Evolutionary conservation across 495 filamentous ascomycete species (phyloP), one percentile per base, ranked within the genome.

Genomic region (Penicillium bialowiezense): DNA sequence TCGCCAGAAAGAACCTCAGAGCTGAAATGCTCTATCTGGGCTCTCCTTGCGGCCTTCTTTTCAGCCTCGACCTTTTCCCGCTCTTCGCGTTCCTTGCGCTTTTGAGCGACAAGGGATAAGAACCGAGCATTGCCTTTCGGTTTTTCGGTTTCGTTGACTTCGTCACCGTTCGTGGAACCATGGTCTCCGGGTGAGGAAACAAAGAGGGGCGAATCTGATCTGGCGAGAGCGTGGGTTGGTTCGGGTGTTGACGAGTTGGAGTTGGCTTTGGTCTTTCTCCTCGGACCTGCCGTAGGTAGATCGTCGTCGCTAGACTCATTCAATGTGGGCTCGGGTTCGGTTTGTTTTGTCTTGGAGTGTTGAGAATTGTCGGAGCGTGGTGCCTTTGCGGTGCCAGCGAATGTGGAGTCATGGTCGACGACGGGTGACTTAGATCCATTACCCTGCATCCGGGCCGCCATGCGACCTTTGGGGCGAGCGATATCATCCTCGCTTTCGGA

Each of bases 381-480:
- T 3, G 43, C 54, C 39, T 67, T 71, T 24, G 63, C 64, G 12
- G 70, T 49, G n/a, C n/a, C n/a, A n/a, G n/a, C n/a, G n/a, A n/a
- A n/a, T n/a, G n/a, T n/a, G n/a, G n/a, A n/a, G n/a, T n/a, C n/a
- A n/a, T n/a, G n/a, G n/a, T n/a, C n/a, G n/a, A n/a, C n/a, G n/a
- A n/a, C n/a, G n/a, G 49, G 38, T 1, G 45, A 20, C 17, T 52
- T 21, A 18, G 48, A 17, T 14, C 28, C 46, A 33, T 56, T 41
- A 10, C 50, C 71, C 55, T 81, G 80, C 77, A 91, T 83, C 19
- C 85, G 74, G 13, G 83, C 75, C 45, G 89, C 89, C 54, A 93
- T 74, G 20, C 83, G 80, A 3, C 89, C 89, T 41, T 79, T 78
- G 3, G 88, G 88, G 18, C 76, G 73, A 17, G 84, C 51, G 47